Evolutionary conservation across 164 flowering plant species (phyloP).

Genomic region (Chimonanthus praecox): DNA sequence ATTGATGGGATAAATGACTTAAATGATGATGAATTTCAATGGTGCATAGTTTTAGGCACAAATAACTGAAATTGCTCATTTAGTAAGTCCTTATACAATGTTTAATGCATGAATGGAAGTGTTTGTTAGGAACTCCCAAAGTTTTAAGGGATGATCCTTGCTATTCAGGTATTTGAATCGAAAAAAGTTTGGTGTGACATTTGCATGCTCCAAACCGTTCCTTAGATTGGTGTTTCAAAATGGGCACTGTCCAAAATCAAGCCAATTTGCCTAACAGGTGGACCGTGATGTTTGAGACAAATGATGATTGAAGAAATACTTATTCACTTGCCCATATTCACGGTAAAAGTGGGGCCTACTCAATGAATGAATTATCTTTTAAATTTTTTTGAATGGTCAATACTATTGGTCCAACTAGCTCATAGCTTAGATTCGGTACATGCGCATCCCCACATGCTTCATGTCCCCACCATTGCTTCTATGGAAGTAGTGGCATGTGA

Average conservation of each 20-base stretch:
- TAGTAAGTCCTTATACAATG: neutral
- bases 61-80: neutral
- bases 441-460: too few species aligned
- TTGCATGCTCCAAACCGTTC: too few species aligned
- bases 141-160: neutral
- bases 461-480: too few species aligned
- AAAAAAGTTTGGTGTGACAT: too few species aligned
- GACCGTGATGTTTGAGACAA: neutral
- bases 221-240: too few species aligned
- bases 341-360: neutral
- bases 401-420: too few species aligned
- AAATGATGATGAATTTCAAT: neutral
- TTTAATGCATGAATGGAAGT: neutral
- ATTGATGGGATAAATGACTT: too few species aligned
- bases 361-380: too few species aligned
- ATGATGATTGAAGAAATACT: neutral
- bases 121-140: neutral
- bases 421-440: too few species aligned
- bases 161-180: neutral
- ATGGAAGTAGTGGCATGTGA: too few species aligned
- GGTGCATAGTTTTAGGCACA: neutral
- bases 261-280: neutral
- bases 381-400: too few species aligned
- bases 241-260: neutral
- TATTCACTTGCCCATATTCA: neutral